A percentile compares a stretch with the other conserved stretches of the same genome.
Evolutionary conservation across 108 stramenopile species (phyloP).

Genomic region (Cyclotella distinguenda): DNA sequence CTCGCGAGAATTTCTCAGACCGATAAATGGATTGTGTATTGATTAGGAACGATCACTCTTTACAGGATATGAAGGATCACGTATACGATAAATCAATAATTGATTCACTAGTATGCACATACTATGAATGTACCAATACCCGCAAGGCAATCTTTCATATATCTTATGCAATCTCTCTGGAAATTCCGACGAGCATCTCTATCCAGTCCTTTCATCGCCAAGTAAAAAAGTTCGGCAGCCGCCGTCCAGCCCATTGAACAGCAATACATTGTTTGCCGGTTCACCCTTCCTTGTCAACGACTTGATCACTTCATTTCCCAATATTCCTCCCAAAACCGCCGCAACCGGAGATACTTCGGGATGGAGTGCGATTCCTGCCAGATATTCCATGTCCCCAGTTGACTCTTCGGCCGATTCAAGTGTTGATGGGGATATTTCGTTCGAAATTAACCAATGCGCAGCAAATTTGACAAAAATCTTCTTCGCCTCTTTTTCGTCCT

Average conservation of each 20-base stretch:
- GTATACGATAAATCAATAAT: background rate
- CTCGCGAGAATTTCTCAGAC: background rate
- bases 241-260: conserved; percentile 76
- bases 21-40: conserved; percentile 19
- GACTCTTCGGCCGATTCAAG: background rate
- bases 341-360: conserved; percentile 87
- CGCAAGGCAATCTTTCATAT: too few species aligned
- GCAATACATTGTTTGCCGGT: conserved; percentile 86
- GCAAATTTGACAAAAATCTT: conserved; percentile 40
- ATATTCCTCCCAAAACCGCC: conserved; percentile 89
- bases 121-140: too few species aligned
- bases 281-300: conserved; percentile 87
- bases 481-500: conserved; percentile 6
- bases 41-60: background rate
- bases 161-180: background rate
- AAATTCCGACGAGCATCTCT: background rate
- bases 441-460: conserved; percentile 27
- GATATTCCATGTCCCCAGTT: conserved; percentile 19
- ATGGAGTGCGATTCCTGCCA: conserved; percentile 59
- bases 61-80: background rate
- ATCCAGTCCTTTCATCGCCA: conserved; percentile 12
- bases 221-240: conserved; percentile 76
- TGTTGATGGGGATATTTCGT: conserved; percentile 19
- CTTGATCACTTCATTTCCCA: conserved; percentile 95
- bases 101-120: too few species aligned